Evolutionary conservation across 2,329 filamentous ascomycete genomes (phyloP).

Genomic region (Ascochyta koolunga): DNA sequence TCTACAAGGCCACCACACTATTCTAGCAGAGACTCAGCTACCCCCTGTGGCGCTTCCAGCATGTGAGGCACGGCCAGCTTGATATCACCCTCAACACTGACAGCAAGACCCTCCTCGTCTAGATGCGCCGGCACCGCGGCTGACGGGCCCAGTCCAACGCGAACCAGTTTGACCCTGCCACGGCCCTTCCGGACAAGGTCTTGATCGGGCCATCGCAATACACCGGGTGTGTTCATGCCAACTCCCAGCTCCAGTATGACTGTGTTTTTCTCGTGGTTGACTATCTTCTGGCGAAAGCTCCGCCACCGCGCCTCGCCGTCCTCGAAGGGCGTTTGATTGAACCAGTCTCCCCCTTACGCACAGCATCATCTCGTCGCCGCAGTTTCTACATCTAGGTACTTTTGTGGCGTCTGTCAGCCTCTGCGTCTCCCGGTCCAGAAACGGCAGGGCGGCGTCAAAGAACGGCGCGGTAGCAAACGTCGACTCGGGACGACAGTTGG

Average conservation of each 20-base stretch:
- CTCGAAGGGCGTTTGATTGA: slow-evolving; percentile 34
- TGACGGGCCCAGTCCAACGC: slow-evolving; percentile 21
- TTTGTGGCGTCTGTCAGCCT: slow-evolving; percentile 23
- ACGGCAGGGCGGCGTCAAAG: slow-evolving; percentile 29
- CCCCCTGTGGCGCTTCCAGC: neutral
- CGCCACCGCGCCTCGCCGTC: slow-evolving; percentile 26
- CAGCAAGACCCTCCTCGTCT: slow-evolving; percentile 21
- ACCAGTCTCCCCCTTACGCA: slow-evolving; percentile 39
- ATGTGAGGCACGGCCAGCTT: slow-evolving; percentile 17
- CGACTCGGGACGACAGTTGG: slow-evolving; percentile 37
- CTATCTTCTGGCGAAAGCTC: slow-evolving; percentile 19
- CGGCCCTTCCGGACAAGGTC: slow-evolving; percentile 22
- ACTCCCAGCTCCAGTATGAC: slow-evolving; percentile 30
- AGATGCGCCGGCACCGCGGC: slow-evolving; percentile 22
- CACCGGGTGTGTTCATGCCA: slow-evolving; percentile 33
- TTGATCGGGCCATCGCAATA: slow-evolving; percentile 32
- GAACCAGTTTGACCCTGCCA: slow-evolving; percentile 25
- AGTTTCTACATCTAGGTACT: slow-evolving; percentile 32
- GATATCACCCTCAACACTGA: slow-evolving; percentile 23
- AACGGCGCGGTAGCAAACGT: slow-evolving; percentile 26
- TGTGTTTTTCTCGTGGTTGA: slow-evolving; percentile 18
- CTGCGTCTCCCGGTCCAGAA: slow-evolving; percentile 29
- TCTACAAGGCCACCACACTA: no score
- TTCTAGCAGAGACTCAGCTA: no score
- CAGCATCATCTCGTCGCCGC: slow-evolving; percentile 33